Percentiles rank a stretch among this genome's conserved stretches.
phyloP scores from a whole-genome alignment of 139 green algal genomes.

The Chlamydomonas sp. region DNA sequence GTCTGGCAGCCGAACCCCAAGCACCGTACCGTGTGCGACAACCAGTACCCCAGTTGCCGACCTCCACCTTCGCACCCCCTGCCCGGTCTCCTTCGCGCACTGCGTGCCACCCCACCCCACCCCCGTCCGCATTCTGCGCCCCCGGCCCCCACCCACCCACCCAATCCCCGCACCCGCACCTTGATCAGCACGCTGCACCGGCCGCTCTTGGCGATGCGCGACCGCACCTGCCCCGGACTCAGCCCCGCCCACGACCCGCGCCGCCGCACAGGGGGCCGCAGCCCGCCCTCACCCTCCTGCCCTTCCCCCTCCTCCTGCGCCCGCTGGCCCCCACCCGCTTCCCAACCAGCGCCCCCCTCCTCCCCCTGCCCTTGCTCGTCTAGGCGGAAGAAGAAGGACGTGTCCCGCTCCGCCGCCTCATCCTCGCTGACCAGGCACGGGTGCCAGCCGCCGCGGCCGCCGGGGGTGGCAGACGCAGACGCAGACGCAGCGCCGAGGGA shows the following conservation, averaged over 20 bases:
- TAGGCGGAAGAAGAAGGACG: slow-evolving; percentile 31
- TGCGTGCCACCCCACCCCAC: background rate
- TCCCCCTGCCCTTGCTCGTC: background rate
- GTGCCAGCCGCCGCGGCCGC: background rate
- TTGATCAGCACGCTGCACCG: slow-evolving; percentile 71
- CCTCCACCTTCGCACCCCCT: too few relatives aligned
- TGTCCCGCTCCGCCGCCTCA: slow-evolving; percentile 17
- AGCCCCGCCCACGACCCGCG: slow-evolving; percentile 1
- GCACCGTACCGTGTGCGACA: too few relatives aligned
- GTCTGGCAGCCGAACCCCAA: too few relatives aligned
- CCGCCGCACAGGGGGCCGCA: background rate
- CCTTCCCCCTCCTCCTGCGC: background rate
- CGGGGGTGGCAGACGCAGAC: background rate
- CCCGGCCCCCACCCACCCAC: background rate
- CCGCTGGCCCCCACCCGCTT: background rate
- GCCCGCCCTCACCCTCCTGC: background rate
- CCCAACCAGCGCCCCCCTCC: background rate
- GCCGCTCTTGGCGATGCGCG: slow-evolving; percentile 45
- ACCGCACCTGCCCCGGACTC: slow-evolving; percentile 21
- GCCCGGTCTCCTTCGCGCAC: background rate
- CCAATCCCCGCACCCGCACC: background rate
- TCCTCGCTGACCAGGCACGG: background rate
- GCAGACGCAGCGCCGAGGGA: too few relatives aligned
- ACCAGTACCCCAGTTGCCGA: too few relatives aligned
- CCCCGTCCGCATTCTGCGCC: background rate